Evolutionary conservation across 495 filamentous ascomycete genomes (phyloP).

Genomic region (Penicillium mononematosum): DNA sequence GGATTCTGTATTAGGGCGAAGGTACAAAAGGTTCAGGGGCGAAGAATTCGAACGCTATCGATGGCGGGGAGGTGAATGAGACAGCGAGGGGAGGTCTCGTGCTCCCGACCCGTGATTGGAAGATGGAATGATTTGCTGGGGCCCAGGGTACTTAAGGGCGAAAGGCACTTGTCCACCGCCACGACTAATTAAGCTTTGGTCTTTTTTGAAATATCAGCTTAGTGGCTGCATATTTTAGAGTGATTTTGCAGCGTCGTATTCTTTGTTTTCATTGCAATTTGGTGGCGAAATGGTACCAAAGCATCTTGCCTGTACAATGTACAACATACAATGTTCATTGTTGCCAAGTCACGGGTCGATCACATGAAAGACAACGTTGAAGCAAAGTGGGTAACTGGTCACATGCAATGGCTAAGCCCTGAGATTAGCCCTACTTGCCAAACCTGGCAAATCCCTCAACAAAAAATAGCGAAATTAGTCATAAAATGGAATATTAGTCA

Average conservation of each 20-base stretch:
- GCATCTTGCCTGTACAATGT: background rate
- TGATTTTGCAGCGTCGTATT: background rate
- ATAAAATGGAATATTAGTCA: conserved; percentile 1
- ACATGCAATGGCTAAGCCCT: background rate
- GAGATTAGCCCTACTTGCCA: conserved; percentile 15
- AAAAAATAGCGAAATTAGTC: conserved; percentile 2
- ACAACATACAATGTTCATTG: background rate
- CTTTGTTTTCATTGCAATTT: background rate
- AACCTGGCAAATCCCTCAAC: background rate
- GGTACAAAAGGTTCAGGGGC: conserved; percentile 9
- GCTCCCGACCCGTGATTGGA: conserved; percentile 41
- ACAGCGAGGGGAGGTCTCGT: conserved; percentile 37
- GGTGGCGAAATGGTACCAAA: background rate
- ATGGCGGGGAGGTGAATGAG: conserved; percentile 19
- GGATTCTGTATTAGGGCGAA: background rate
- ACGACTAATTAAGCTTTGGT: conserved; percentile 3
- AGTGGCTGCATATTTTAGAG: background rate
- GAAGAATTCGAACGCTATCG: background rate
- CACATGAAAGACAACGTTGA: background rate
- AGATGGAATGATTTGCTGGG: conserved; percentile 9
- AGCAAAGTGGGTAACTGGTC: background rate
- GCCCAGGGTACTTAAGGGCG: conserved; percentile 9
- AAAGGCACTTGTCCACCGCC: background rate
- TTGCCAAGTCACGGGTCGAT: background rate
- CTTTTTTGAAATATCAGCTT: background rate